phyloP scores from a whole-genome alignment of 768 basidiomycete genomes.

The Cubamyces sp. region DNA sequence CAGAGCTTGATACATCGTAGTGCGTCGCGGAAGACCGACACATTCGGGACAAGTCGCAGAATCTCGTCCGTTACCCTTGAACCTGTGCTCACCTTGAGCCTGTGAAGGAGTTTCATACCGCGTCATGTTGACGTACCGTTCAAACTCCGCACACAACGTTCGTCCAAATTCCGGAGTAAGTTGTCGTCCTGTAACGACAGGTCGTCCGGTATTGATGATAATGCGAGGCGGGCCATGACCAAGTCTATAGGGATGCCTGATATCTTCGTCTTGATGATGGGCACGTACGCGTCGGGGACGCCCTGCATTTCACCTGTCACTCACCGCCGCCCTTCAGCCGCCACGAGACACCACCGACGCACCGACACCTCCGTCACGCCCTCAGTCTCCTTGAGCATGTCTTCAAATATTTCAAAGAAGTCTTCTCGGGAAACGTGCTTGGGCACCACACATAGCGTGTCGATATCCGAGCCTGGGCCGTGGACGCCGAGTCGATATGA shows the following conservation, averaged over 20 bases:
- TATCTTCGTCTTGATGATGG: slow-evolving; percentile 91
- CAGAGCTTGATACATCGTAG: slow-evolving; percentile 96
- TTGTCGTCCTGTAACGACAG: slow-evolving; percentile 90
- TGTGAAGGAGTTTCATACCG: background rate
- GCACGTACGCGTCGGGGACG: slow-evolving; percentile 96
- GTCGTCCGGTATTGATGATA: slow-evolving; percentile 91
- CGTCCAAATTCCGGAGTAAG: slow-evolving; percentile 89
- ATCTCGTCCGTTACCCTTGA: slow-evolving; percentile 97
- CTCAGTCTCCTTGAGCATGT: slow-evolving; percentile 82
- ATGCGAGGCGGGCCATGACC: slow-evolving; percentile 85
- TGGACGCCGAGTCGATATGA: slow-evolving; percentile 98
- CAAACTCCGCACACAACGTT: slow-evolving; percentile 92
- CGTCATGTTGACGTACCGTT: slow-evolving; percentile 59
- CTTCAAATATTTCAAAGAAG: slow-evolving; percentile 91
- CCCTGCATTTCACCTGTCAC: slow-evolving; percentile 56
- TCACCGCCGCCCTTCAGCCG: slow-evolving; percentile 6
- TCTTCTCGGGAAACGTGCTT: slow-evolving; percentile 95
- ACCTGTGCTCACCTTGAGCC: slow-evolving; percentile 51
- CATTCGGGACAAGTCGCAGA: slow-evolving; percentile 91
- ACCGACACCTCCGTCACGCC: slow-evolving; percentile 91
- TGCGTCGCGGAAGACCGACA: slow-evolving; percentile 92
- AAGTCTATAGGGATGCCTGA: slow-evolving; percentile 93
- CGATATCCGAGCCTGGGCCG: slow-evolving; percentile 94
- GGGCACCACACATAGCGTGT: slow-evolving; percentile 97
- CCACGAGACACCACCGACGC: slow-evolving; percentile 38